Conservation (phyloP, 305 asterid species). For the Ilex paraguariensis region DNA sequence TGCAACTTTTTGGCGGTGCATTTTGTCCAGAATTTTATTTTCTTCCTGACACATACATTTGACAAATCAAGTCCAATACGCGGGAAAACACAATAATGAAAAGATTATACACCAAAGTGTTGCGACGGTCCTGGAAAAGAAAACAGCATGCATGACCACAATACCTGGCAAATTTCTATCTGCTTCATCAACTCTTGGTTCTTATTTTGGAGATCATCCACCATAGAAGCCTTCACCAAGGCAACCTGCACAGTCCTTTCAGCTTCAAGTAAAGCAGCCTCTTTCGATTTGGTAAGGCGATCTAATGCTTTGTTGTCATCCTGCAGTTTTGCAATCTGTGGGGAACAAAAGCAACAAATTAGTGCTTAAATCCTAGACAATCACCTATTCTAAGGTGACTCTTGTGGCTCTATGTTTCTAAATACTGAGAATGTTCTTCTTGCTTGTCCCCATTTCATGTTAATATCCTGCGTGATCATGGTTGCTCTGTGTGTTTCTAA, state of each 20-base stretch:
- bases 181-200: slow-evolving; percentile 99
- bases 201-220: slow-evolving; percentile 97
- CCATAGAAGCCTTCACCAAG: slow-evolving; percentile 97
- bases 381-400: background rate
- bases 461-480: too few relatives aligned
- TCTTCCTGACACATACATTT: slow-evolving; percentile 62
- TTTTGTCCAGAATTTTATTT: slow-evolving; percentile 87
- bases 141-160: slow-evolving; percentile 6
- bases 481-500: too few relatives aligned
- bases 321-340: slow-evolving; percentile 86
- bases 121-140: slow-evolving; percentile 1
- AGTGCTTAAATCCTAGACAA: too few relatives aligned
- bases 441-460: too few relatives aligned
- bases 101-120: background rate
- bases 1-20: slow-evolving; percentile 97
- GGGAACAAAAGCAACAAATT: slow-evolving; percentile 15
- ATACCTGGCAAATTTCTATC: slow-evolving; percentile 98
- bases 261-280: slow-evolving; percentile 95
- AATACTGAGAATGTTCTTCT: too few relatives aligned
- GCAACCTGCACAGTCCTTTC: slow-evolving; percentile 97
- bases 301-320: slow-evolving; percentile 98
- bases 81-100: background rate
- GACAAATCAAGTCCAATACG: slow-evolving; percentile 4
- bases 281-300: slow-evolving; percentile 95
- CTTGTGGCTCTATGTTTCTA: too few relatives aligned